These are phyloP conservation scores for Colletotrichum tanaceti DNA, from an alignment of 2,329 filamentous ascomycete genomes.

Conservation along the genomic window DNA sequence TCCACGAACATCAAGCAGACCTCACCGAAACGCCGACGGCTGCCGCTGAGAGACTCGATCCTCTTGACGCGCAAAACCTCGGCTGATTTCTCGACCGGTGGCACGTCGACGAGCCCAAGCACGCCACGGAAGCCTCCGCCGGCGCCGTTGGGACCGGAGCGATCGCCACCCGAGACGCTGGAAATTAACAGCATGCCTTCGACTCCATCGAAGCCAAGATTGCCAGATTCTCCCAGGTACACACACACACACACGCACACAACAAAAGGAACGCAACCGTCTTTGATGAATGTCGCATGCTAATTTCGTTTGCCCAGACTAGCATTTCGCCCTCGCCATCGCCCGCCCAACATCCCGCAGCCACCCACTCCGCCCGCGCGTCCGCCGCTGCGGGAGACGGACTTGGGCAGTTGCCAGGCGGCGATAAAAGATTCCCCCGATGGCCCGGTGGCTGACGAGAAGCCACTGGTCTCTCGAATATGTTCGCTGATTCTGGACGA, in stretches of 20 bases:
- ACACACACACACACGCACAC: no score
- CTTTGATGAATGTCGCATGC: background rate
- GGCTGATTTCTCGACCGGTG: conserved; percentile 1
- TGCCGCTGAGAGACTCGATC: conserved; percentile 33
- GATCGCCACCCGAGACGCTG: background rate
- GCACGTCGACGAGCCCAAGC: background rate
- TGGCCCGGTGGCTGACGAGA: background rate
- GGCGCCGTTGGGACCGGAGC: background rate
- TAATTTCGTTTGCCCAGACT: conserved; percentile 15
- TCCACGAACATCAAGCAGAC: conserved; percentile 18
- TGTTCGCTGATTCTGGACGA: conserved; percentile 35
- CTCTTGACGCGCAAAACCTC: conserved; percentile 29
- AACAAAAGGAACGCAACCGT: fast-evolving
- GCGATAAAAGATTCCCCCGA: background rate
- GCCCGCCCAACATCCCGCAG: background rate
- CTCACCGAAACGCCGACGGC: conserved; percentile 24
- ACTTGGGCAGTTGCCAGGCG: background rate
- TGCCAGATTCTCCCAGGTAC: conserved; percentile 24
- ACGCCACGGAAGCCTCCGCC: background rate
- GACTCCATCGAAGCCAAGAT: conserved; percentile 25
- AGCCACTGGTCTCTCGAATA: conserved; percentile 26
- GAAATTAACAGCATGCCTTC: conserved; percentile 14
- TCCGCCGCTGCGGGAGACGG: background rate
- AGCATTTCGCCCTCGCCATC: background rate
- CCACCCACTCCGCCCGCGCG: conserved; percentile 2